Conservation (phyloP, 768 basidiomycete genomes). For the Lentinula raphanica region DNA sequence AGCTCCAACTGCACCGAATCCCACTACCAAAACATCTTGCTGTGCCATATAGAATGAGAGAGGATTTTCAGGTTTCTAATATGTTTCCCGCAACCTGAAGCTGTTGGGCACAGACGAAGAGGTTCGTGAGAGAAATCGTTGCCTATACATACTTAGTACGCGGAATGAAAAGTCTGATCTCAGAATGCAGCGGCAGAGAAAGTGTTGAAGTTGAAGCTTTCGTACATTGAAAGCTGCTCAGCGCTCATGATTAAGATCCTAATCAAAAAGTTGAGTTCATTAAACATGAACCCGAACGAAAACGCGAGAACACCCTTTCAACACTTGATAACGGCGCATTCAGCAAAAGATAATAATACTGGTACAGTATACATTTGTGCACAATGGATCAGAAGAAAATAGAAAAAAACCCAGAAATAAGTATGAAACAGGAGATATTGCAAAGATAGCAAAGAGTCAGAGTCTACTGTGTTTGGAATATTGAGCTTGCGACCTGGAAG, state of each 20-base stretch:
- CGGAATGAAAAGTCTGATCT: too few relatives aligned
- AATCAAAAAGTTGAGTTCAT: background rate
- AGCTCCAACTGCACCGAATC: constrained; percentile 61
- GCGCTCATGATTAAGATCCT: too few relatives aligned
- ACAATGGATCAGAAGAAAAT: constrained; percentile 52
- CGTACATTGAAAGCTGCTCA: too few relatives aligned
- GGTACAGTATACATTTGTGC: constrained; percentile 72
- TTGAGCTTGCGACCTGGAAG: constrained; percentile 66
- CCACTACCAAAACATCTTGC: constrained; percentile 51
- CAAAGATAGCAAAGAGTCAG: constrained; percentile 73
- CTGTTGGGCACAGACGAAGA: too few relatives aligned
- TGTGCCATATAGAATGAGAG: background rate
- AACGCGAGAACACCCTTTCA: constrained; percentile 34
- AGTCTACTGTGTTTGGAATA: constrained; percentile 62
- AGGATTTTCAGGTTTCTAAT: too few relatives aligned
- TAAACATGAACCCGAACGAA: background rate
- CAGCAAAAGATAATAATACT: constrained; percentile 32
- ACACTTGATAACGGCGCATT: constrained; percentile 44
- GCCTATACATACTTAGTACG: too few relatives aligned
- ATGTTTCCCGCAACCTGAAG: too few relatives aligned
- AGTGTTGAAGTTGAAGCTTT: too few relatives aligned
- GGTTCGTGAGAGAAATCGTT: too few relatives aligned
- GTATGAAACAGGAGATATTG: constrained; percentile 52
- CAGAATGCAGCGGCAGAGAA: too few relatives aligned
- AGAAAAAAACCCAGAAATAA: constrained; percentile 50